A percentile compares a stretch with the other conserved stretches of the same genome.
These are phyloP conservation scores for Bipolaris oryzae DNA, from an alignment of 2,329 filamentous ascomycete genomes.

Conservation along the genomic window DNA sequence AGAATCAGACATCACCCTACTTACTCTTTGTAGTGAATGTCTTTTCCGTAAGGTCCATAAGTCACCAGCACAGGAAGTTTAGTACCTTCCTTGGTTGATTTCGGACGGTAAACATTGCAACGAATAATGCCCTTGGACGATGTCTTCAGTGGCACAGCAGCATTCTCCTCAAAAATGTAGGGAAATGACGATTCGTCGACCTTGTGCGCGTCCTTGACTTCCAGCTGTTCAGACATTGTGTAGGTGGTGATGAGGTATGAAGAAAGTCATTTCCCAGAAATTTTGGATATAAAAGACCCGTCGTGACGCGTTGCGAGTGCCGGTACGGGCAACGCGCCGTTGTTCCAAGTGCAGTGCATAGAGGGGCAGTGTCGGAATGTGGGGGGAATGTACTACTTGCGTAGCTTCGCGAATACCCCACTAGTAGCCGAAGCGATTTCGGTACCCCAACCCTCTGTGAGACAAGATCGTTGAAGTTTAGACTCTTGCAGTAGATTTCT, in stretches of 20 bases:
- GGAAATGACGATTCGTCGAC: constrained; percentile 45
- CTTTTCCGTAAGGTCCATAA: constrained; percentile 76
- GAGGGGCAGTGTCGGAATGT: constrained; percentile 28
- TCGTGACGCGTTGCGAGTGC: constrained; percentile 17
- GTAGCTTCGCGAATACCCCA: not conserved
- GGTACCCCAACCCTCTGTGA: not conserved
- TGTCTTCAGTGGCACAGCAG: constrained; percentile 52
- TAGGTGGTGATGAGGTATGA: not conserved
- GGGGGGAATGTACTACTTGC: constrained; percentile 15
- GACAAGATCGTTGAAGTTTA: not conserved
- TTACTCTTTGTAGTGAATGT: constrained; percentile 66
- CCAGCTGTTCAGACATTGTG: constrained; percentile 35
- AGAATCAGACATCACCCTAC: not conserved
- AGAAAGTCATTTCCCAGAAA: not conserved
- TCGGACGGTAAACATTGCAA: constrained; percentile 60
- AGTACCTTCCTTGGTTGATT: constrained; percentile 37
- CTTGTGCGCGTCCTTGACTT: constrained; percentile 42
- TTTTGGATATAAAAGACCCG: constrained; percentile 26
- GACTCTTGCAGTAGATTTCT: too few relatives aligned
- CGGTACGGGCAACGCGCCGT: constrained; percentile 10
- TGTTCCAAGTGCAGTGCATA: constrained; percentile 4
- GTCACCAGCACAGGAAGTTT: constrained; percentile 68
- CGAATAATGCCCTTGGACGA: constrained; percentile 51
- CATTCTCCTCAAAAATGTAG: constrained; percentile 60
- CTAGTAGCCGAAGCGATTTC: not conserved